A percentile compares a stretch with the other conserved stretches of the same genome.
phyloP scores from a whole-genome alignment of 2,329 filamentous ascomycete species.

The Sclerotinia nivalis region DNA sequence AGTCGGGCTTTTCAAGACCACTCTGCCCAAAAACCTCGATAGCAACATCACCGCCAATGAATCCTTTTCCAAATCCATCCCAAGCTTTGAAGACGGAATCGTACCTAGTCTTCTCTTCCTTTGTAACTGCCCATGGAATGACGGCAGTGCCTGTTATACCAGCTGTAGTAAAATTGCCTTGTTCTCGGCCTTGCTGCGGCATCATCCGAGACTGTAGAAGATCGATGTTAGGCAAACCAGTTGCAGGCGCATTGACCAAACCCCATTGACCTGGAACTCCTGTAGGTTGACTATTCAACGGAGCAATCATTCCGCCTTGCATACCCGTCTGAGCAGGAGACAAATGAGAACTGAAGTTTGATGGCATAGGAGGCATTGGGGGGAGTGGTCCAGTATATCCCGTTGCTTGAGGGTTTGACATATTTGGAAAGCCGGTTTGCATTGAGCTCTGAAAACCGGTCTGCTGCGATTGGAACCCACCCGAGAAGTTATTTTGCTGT shows the following conservation, averaged over 20 bases:
- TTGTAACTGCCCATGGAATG: conserved; percentile 97
- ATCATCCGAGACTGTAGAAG: conserved; percentile 92
- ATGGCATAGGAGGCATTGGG: conserved; percentile 82
- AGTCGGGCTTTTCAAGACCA: conserved; percentile 83
- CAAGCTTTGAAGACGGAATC: conserved; percentile 93
- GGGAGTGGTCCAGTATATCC: conserved; percentile 80
- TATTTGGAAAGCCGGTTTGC: conserved; percentile 58
- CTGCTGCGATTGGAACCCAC: conserved; percentile 49
- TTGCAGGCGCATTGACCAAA: conserved; percentile 90
- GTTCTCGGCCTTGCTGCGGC: conserved; percentile 90
- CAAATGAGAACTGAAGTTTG: conserved; percentile 64
- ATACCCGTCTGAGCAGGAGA: conserved; percentile 67
- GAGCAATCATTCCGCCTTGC: conserved; percentile 48
- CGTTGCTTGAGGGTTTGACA: conserved; percentile 69
- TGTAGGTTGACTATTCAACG: conserved; percentile 89
- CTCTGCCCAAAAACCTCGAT: conserved; percentile 98
- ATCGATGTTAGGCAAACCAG: conserved; percentile 90
- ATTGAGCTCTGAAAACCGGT: conserved; percentile 48
- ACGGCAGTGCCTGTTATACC: conserved; percentile 91
- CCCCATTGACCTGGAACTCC: conserved; percentile 95
- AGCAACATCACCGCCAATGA: conserved; percentile 85
- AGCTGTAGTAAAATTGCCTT: conserved; percentile 76
- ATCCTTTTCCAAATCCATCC: conserved; percentile 93
- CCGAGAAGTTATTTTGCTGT: conserved; percentile 48
- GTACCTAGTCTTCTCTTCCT: conserved; percentile 97